Evolutionary conservation across 768 basidiomycete species (phyloP), one percentile per base, ranked within the genome.

Genomic region (Lactarius tabidus): DNA sequence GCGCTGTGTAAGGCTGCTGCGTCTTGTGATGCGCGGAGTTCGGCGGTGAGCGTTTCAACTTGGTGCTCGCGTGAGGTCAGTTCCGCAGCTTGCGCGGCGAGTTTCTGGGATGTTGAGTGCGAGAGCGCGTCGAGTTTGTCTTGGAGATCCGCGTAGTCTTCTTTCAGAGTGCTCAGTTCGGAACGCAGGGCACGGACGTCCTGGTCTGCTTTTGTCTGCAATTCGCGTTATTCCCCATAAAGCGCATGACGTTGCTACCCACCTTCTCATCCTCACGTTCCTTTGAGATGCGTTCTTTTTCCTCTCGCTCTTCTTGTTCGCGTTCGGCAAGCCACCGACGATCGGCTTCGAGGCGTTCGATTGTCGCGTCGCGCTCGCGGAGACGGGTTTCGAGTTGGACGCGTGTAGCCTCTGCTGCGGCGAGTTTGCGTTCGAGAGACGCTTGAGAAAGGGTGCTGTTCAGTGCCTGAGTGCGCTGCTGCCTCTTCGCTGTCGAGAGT

Each of bases 321-420:
- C 86, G 75, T 67, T 91, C 88, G 0, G 86, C 77, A 57, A 91
- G 79, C 78, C 80, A 90, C 20, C 88, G 77, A 41, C 90, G 77
- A 71, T 93, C 91, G 20, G 82, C 77, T 70, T 91, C 88, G 12
- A 93, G 78, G 52, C 84, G 77, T 51, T 89, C 88, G 31, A 92
- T 81, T 28, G 77, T 72, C 1, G 79, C 68, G 2, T 90, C 87
- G 71, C 82, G 84, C 74, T 91, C 87, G 36, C 86, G 79, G 4
- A 91, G 76, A 72, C 86, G 86, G 15, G 81, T 80, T 73, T 91
- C 89, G 41, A 90, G 76, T 41, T 90, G 87, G 26, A 82, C 74
- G 67, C 85, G 85, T 7, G 83, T 77, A 0, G 86, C 81, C 65
- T 90, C 85, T 0, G 84, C 80, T 3, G 85, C 77, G 10, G 85